phyloP scores from a whole-genome alignment of 2,329 filamentous ascomycete genomes.

The Exophiala dermatitidis region DNA sequence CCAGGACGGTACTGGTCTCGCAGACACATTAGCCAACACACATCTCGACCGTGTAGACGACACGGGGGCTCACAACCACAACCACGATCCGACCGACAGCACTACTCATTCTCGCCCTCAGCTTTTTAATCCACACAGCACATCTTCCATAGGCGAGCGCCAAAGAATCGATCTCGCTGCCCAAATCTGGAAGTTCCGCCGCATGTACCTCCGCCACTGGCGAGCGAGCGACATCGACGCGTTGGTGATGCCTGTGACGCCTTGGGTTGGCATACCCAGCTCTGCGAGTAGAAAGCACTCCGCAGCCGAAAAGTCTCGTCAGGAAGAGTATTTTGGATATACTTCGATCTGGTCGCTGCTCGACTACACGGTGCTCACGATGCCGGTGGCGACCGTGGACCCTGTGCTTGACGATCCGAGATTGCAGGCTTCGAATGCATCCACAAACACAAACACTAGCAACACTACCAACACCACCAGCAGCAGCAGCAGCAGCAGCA shows the following conservation, averaged over 20 bases:
- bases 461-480: too few relatives aligned
- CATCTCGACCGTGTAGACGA: too few relatives aligned
- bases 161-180: conserved; percentile 29
- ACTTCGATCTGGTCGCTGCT: conserved; percentile 34
- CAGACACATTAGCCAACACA: neutral
- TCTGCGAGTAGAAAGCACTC: conserved; percentile 21
- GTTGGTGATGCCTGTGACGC: conserved; percentile 31
- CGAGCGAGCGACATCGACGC: conserved; percentile 30
- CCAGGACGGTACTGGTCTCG: conserved; percentile 27
- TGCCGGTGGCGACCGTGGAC: conserved; percentile 27
- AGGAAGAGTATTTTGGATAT: conserved; percentile 30
- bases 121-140: neutral
- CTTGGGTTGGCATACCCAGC: conserved; percentile 29
- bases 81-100: too few relatives aligned
- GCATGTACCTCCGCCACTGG: conserved; percentile 30
- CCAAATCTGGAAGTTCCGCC: conserved; percentile 30
- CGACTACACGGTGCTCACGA: conserved; percentile 30
- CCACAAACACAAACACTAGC: too few relatives aligned
- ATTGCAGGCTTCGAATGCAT: too few relatives aligned
- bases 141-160: too few relatives aligned
- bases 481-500: too few relatives aligned
- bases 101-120: neutral
- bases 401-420: conserved; percentile 1
- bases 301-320: conserved; percentile 32
- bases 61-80: too few relatives aligned